phyloP scores from a whole-genome alignment of 2,329 filamentous ascomycete species.

The Huntiella savannae region DNA sequence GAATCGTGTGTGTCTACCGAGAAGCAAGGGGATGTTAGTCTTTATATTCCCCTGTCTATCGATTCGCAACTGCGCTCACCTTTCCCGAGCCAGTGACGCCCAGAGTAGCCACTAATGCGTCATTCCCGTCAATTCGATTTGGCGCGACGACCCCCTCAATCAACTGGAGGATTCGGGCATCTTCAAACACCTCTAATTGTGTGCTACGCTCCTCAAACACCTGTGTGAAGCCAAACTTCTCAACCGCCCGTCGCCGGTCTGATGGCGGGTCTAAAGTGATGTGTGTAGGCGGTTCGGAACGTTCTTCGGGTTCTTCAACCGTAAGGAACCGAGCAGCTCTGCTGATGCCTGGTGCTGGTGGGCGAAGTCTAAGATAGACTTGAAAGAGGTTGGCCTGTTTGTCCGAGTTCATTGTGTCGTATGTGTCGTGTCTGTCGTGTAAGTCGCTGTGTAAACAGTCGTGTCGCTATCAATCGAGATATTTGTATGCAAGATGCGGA shows the following conservation, averaged over 20 bases:
- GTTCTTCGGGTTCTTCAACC: constrained; percentile 41
- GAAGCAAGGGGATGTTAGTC: background rate
- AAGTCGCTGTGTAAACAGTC: background rate
- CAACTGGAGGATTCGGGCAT: constrained; percentile 53
- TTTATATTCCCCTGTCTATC: background rate
- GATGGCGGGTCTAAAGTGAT: constrained; percentile 64
- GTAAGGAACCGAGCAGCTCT: constrained; percentile 53
- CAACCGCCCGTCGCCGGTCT: constrained; percentile 72
- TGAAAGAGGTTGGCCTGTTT: constrained; percentile 49
- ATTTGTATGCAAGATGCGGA: too few species aligned
- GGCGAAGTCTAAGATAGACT: constrained; percentile 71
- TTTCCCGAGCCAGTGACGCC: constrained; percentile 94
- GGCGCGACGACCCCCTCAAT: constrained; percentile 54
- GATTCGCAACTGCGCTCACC: constrained; percentile 28
- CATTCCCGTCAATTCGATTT: constrained; percentile 60
- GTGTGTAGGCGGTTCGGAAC: constrained; percentile 36
- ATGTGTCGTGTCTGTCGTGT: background rate
- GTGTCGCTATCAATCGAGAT: too few species aligned
- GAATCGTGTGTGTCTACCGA: constrained; percentile 78
- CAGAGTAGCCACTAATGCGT: constrained; percentile 76
- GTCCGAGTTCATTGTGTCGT: background rate
- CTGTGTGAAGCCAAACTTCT: constrained; percentile 84
- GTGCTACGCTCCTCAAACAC: constrained; percentile 77
- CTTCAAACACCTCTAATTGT: constrained; percentile 74
- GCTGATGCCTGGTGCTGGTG: constrained; percentile 22